Conservation (phyloP, 129 eudicot genomes). For the Chrysanthemum makinoi region DNA sequence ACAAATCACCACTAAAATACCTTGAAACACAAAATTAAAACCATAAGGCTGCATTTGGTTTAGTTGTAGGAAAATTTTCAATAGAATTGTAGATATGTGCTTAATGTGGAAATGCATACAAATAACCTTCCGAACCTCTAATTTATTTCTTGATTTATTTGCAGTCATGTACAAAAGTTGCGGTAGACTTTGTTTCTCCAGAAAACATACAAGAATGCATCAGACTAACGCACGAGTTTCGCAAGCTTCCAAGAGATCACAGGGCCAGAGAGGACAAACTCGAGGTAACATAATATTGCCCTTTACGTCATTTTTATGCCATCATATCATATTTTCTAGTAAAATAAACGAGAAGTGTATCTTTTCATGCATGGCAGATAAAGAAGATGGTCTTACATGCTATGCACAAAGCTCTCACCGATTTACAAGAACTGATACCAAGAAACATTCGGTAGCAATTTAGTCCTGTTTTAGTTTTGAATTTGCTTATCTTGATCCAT, state of each 20-base stretch:
- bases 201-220: constrained; percentile 64
- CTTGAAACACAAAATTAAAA: too few species aligned
- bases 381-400: constrained; percentile 73
- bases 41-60: too few species aligned
- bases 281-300: constrained; percentile 38
- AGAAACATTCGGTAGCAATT: neutral
- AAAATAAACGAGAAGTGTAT: neutral
- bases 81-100: too few species aligned
- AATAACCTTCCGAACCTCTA: constrained; percentile 37
- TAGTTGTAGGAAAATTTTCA: too few species aligned
- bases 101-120: neutral
- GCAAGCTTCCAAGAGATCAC: constrained; percentile 59
- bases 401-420: constrained; percentile 41
- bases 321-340: neutral
- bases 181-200: constrained; percentile 75
- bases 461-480: too few species aligned
- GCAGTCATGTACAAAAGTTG: constrained; percentile 82
- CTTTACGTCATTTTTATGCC: neutral
- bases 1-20: too few species aligned
- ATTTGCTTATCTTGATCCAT: too few species aligned
- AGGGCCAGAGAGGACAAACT: constrained; percentile 73
- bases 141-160: neutral
- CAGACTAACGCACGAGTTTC: constrained; percentile 58
- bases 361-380: constrained; percentile 37
- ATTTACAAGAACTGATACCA: constrained; percentile 36